Evolutionary conservation across 371 early-diverging fungal genomes (phyloP), one percentile per base, ranked within the genome.

Genomic region (Funneliformis caledonium): DNA sequence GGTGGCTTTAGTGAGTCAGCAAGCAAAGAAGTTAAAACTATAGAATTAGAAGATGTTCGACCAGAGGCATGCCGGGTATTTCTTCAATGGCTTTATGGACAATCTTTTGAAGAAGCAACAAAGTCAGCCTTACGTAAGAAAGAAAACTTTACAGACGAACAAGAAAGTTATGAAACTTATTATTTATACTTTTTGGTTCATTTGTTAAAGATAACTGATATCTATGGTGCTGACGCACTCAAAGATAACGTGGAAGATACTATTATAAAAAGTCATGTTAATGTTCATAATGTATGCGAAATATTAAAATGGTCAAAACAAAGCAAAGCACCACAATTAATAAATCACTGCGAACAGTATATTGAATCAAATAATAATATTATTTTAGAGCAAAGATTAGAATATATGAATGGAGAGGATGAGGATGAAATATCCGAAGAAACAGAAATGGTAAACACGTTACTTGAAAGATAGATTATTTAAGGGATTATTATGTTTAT

Each of bases 81-180:
- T 48, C 22, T 72, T 50, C 48, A 22, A 26, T 72, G 72, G 72
- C 16, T 72, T 31, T 48, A 72, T 52, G 72, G 72, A 6, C 48
- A 72, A 43, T 16, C 37, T 43, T 43, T 69, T 31, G 72, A 72
- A 31, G 50, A 52, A 11, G 22, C 37, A 2, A 56, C 7, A 19
- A 56, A 56, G 37, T 37, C 37, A 37, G 59, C 10, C 12, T 59
- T 59, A 37, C 37, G 37, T 37, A 37, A 37, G 2, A 7, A 56
- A 19, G 56, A 56, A 56, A 16, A 56, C 19, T 56, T 56, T 5
- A 5, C 5, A 19, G 1, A 16, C 14, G 52, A 16, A 52, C 12
- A 52, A 5, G 56, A 56, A 56, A 7, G 7, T 56, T 56, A 56
- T 56, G 6, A 5, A 5, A 19, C 7, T 22, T 11, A 64, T 26